phyloP scores from a whole-genome alignment of 139 green algal species.

The Penium margaritaceum region DNA sequence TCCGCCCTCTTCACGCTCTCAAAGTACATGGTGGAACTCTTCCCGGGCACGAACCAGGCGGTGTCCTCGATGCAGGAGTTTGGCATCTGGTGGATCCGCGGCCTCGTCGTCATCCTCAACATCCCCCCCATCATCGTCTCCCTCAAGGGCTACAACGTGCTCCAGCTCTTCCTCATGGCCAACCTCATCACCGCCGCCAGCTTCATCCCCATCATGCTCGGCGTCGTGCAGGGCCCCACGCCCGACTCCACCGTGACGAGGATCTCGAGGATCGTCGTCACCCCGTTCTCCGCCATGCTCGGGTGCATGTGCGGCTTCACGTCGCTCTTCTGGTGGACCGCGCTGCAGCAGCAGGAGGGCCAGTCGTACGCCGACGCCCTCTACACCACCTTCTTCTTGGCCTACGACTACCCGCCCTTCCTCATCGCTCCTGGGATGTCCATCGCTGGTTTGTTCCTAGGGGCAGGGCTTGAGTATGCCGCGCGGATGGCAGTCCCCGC shows the following conservation, averaged over 20 bases:
- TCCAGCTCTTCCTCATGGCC: slow-evolving; percentile 69
- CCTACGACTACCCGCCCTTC: slow-evolving; percentile 54
- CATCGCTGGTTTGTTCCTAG: slow-evolving; percentile 10
- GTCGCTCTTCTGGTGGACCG: slow-evolving; percentile 28
- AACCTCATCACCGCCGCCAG: slow-evolving; percentile 69
- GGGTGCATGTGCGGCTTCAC: slow-evolving; percentile 8
- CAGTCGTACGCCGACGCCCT: slow-evolving; percentile 7
- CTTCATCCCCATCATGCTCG: slow-evolving; percentile 57
- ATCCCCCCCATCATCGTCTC: slow-evolving; percentile 60
- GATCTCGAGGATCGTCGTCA: slow-evolving; percentile 11
- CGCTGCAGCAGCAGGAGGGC: not conserved
- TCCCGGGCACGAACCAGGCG: not conserved
- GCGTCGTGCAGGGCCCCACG: slow-evolving; percentile 40
- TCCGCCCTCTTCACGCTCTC: slow-evolving; percentile 42
- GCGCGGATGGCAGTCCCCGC: not conserved
- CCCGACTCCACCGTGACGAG: no score
- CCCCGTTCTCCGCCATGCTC: slow-evolving; percentile 16
- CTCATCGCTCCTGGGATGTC: slow-evolving; percentile 46
- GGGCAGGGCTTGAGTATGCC: slow-evolving; percentile 2
- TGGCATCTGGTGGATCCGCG: slow-evolving; percentile 50
- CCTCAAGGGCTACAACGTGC: slow-evolving; percentile 53
- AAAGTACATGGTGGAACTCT: not conserved
- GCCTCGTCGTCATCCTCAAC: slow-evolving; percentile 64
- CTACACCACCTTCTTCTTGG: slow-evolving; percentile 7
- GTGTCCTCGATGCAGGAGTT: not conserved